These are phyloP conservation scores for Hypocrella siamensis DNA, from an alignment of 2,329 filamentous ascomycete species.

Conservation along the genomic window DNA sequence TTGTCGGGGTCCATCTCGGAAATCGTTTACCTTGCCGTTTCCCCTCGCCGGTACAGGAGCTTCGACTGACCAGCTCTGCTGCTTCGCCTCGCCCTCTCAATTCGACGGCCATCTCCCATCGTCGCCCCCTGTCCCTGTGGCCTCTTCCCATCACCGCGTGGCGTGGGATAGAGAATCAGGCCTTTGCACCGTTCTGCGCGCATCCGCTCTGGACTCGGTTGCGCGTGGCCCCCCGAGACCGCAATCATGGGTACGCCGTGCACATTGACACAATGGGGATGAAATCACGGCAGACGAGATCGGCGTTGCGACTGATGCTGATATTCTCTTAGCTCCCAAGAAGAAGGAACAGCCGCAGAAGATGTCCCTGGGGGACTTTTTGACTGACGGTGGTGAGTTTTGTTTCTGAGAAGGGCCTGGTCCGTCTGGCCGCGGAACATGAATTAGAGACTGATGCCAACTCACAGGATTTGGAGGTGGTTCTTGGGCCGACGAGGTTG, in stretches of 20 bases:
- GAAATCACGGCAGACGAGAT: constrained; percentile 2
- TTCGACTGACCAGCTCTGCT: too few species aligned
- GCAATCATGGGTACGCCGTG: constrained; percentile 44
- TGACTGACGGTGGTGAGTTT: constrained; percentile 72
- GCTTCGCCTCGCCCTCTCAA: too few species aligned
- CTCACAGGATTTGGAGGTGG: constrained; percentile 42
- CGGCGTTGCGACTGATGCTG: too few species aligned
- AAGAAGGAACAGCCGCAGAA: constrained; percentile 92
- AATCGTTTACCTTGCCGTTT: constrained; percentile 8
- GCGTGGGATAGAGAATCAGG: constrained; percentile 13
- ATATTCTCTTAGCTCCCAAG: constrained; percentile 54
- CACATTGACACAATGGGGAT: neutral
- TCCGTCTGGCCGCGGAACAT: too few species aligned
- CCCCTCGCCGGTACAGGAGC: too few species aligned
- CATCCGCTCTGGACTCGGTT: constrained; percentile 24
- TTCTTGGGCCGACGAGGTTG: constrained; percentile 98
- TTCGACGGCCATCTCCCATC: constrained; percentile 2
- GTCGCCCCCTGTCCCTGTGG: neutral
- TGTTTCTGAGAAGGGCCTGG: too few species aligned
- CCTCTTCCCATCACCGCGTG: neutral
- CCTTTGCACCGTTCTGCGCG: constrained; percentile 21
- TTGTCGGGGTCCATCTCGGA: constrained; percentile 19
- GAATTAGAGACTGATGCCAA: too few species aligned
- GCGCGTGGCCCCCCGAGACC: constrained; percentile 29
- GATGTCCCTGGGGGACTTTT: constrained; percentile 94